These are phyloP conservation scores for Decorospora gaudefroyi DNA, from an alignment of 2,329 filamentous ascomycete genomes.

Conservation along the genomic window DNA sequence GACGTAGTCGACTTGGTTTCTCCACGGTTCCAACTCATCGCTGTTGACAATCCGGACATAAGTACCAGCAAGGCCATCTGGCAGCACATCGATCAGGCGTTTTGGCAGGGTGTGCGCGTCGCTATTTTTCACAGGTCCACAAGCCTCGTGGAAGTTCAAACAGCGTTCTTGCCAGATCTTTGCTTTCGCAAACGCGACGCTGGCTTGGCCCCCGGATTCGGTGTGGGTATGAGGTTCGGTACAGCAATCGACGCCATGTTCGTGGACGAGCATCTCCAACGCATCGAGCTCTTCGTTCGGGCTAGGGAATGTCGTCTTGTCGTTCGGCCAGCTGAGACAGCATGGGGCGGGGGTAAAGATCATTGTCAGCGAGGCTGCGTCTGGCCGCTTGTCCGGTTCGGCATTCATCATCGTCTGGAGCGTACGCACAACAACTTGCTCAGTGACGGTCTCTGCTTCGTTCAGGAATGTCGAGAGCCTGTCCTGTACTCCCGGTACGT, in stretches of 20 bases:
- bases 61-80: conserved; percentile 16
- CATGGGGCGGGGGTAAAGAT: conserved; percentile 45
- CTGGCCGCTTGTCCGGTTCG: conserved; percentile 38
- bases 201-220: conserved; percentile 3
- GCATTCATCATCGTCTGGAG: conserved; percentile 40
- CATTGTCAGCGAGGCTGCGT: conserved; percentile 38
- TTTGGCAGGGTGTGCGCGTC: conserved; percentile 31
- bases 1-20: conserved; percentile 27
- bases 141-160: conserved; percentile 32
- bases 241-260: conserved; percentile 24
- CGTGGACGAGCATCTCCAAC: conserved; percentile 31
- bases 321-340: conserved; percentile 46
- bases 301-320: conserved; percentile 40
- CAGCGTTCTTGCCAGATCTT: conserved; percentile 42
- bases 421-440: conserved; percentile 34
- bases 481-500: conserved; percentile 36
- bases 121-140: conserved; percentile 17
- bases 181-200: conserved; percentile 17
- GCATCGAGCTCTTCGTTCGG: conserved; percentile 37
- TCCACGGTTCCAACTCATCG: conserved; percentile 16
- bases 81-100: conserved; percentile 39
- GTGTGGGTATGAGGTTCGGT: conserved; percentile 14
- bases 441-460: conserved; percentile 21
- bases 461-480: conserved; percentile 32
- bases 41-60: conserved; percentile 33